These are phyloP conservation scores for Dalbergia cultrata DNA, from an alignment of 306 rosid species.

Conservation along the genomic window DNA sequence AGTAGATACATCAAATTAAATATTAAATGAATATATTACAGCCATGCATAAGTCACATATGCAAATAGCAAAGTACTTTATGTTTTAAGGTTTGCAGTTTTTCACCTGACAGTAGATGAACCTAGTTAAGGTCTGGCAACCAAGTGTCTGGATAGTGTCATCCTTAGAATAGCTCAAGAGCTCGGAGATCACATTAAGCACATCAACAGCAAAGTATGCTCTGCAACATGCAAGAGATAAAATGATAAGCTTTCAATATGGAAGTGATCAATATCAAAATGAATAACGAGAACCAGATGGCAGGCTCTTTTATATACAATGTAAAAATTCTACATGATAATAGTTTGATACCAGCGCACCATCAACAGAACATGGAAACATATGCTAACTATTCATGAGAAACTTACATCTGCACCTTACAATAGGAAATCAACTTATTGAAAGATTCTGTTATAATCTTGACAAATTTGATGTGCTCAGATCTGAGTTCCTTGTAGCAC, in stretches of 20 bases:
- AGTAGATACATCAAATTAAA: constrained; percentile 7
- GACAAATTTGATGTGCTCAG: constrained; percentile 72
- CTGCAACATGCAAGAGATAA: constrained; percentile 56
- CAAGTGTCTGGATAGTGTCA: constrained; percentile 71
- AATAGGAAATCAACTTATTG: constrained; percentile 81
- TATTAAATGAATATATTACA: not conserved
- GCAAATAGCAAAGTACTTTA: constrained; percentile 9
- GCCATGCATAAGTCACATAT: constrained; percentile 22
- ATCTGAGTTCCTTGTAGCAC: constrained; percentile 85
- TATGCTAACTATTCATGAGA: constrained; percentile 28
- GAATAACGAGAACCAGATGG: not conserved
- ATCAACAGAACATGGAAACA: constrained; percentile 26
- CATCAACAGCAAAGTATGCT: constrained; percentile 84
- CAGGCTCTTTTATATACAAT: not conserved
- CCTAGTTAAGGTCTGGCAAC: constrained; percentile 86
- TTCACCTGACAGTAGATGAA: constrained; percentile 89
- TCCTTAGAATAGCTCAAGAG: constrained; percentile 82
- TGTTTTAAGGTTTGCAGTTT: constrained; percentile 10
- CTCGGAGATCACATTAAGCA: constrained; percentile 79
- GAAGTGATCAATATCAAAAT: constrained; percentile 4
- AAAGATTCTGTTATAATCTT: constrained; percentile 72
- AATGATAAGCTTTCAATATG: not conserved
- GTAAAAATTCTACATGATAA: constrained; percentile 17
- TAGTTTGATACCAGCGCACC: constrained; percentile 9
- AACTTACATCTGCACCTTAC: constrained; percentile 97